Evolutionary conservation across 768 basidiomycete genomes (phyloP), one percentile per base, ranked within the genome.

Genomic region (Pisolithus orientalis): DNA sequence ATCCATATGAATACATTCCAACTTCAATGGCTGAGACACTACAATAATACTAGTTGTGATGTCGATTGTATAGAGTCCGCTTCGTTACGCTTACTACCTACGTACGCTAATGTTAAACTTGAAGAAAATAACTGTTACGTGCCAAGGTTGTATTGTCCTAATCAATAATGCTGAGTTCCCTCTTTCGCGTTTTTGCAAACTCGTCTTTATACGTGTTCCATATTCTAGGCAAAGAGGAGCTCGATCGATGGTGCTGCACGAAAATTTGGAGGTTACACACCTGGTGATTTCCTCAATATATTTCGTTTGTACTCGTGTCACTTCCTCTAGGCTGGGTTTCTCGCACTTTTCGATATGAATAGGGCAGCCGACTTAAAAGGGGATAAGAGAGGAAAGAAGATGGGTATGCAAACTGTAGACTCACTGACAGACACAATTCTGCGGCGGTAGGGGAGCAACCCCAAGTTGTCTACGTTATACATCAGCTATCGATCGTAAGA

Each of bases 201-300:
- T 85, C 79, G 63, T 97, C 88, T 69, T 98, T 98, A 74, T 97
- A 95, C 6, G 85, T 84, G 64, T 98, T 80, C 94, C 94, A 98
- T 57, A 97, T 95, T 47, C 94, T 96, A 60, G 27, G 14, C 31
- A 17, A 10, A 40, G 4, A 38, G 16, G 28, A 52, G 5, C 42
- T 17, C 37, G 49, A 46, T 8, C 14, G 43, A 37, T 48, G 9
- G 53, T 39, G 50, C 39, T 53, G 13, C 31, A 32, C 28, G 16
- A 50, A 37, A 34, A 24, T 24, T 37, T 17, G 25, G 47, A 32
- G 29, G 3, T n/a, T 24, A 70, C 85, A 50, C 48, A 93, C 94
- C 92, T 75, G 60, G 88, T 85, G 34, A 98, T 75, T 68, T 99
- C 94, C 42, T 87, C 87, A 54, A 99, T 98, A 67, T 99, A 99